Conservation (phyloP, 2,329 filamentous ascomycete genomes). For the Grosmannia clavigera region DNA sequence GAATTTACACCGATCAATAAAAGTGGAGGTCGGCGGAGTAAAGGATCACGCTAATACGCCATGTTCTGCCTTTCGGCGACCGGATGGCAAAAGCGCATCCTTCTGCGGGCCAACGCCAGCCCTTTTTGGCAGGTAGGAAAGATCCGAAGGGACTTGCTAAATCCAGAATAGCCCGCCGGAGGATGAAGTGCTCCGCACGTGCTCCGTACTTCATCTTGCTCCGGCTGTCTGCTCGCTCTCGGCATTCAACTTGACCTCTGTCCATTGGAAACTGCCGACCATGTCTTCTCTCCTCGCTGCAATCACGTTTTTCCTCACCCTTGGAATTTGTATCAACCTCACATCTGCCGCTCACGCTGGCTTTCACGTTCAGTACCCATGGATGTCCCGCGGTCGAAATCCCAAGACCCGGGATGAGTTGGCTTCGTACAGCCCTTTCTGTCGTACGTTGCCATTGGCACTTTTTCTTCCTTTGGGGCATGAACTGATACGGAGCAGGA, state of each 20-base stretch:
- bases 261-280: not conserved
- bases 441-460: not conserved
- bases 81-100: no score
- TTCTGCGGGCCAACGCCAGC: no score
- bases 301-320: not conserved
- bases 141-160: no score
- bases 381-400: conserved; percentile 1
- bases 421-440: not conserved
- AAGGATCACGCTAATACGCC: no score
- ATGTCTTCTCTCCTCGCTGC: not conserved
- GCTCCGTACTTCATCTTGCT: not conserved
- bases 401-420: not conserved
- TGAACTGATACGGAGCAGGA: not conserved
- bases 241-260: not conserved
- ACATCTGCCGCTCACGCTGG: conserved; percentile 1
- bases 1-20: no score
- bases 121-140: no score
- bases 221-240: not conserved
- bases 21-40: no score
- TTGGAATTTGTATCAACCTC: not conserved
- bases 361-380: conserved; percentile 1
- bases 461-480: not conserved
- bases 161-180: no score
- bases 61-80: no score
- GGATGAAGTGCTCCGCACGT: no score